Conservation (phyloP, 441 rosid species). For the Cnidoscolus chayamansa region DNA sequence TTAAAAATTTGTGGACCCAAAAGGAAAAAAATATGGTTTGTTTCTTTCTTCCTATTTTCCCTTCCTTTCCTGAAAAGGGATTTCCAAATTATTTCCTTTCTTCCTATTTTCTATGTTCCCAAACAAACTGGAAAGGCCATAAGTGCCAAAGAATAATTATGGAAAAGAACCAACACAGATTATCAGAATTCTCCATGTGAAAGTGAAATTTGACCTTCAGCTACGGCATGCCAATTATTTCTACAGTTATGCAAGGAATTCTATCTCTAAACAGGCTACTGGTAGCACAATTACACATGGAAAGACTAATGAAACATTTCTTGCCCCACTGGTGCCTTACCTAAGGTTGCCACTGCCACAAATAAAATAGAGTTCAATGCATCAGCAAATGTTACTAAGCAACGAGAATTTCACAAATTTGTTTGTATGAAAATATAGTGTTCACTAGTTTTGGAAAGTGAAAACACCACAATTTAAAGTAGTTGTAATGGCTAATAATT, state of each 20-base stretch:
- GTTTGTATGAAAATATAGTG: background rate
- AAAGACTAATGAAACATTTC: background rate
- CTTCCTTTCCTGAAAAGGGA: background rate
- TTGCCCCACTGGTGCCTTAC: background rate
- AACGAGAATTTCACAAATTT: background rate
- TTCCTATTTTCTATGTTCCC: background rate
- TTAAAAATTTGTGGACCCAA: background rate
- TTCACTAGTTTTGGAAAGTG: too few relatives aligned
- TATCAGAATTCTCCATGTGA: too few relatives aligned
- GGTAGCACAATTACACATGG: background rate
- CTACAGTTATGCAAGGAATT: too few relatives aligned
- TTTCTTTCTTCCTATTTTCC: background rate
- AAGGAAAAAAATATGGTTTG: background rate
- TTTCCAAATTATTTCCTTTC: background rate
- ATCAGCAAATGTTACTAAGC: background rate
- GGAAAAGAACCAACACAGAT: too few relatives aligned
- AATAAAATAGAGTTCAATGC: too few relatives aligned
- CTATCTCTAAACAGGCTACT: too few relatives aligned
- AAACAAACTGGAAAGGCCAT: background rate
- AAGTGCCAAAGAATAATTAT: too few relatives aligned
- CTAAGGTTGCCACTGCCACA: background rate
- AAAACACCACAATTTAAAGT: too few relatives aligned
- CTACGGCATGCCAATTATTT: too few relatives aligned
- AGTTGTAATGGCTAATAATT: background rate
- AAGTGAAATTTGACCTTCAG: too few relatives aligned